Conservation (phyloP, 371 early-diverging fungal genomes). For the Mortierella sp. region DNA sequence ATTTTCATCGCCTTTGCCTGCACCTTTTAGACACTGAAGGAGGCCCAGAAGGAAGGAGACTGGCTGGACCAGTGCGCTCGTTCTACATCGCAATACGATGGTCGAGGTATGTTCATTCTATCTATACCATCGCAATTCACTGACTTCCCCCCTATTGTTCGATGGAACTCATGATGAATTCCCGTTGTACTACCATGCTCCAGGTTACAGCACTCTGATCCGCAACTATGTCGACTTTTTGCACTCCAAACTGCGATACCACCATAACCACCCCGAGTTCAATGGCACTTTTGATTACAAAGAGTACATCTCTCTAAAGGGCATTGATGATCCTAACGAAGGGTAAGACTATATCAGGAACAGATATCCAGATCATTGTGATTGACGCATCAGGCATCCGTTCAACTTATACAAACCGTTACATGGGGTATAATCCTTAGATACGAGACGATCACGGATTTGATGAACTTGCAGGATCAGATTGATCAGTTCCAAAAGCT, state of each 20-base stretch:
- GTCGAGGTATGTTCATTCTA: too few relatives aligned
- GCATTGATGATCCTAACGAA: slow-evolving; percentile 97
- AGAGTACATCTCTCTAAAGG: slow-evolving; percentile 93
- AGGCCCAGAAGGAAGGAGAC: slow-evolving; percentile 76
- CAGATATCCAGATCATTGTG: too few relatives aligned
- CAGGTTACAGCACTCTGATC: slow-evolving; percentile 90
- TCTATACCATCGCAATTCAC: too few relatives aligned
- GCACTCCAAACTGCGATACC: slow-evolving; percentile 91
- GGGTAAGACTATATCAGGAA: slow-evolving; percentile 76
- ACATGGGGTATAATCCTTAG: slow-evolving; percentile 49
- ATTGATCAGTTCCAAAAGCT: slow-evolving; percentile 91
- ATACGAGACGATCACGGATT: slow-evolving; percentile 93
- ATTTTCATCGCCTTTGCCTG: background rate
- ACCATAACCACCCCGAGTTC: slow-evolving; percentile 92
- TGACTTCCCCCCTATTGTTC: background rate
- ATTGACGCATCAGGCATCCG: background rate
- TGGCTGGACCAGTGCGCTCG: slow-evolving; percentile 76
- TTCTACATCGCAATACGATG: slow-evolving; percentile 69
- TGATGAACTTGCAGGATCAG: slow-evolving; percentile 90
- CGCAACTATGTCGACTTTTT: slow-evolving; percentile 91
- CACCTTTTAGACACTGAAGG: slow-evolving; percentile 70
- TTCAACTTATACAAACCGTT: background rate
- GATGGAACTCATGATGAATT: too few relatives aligned
- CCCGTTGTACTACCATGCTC: background rate
- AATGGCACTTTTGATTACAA: slow-evolving; percentile 96